Conservation (phyloP, 2,329 filamentous ascomycete species). For the Colletotrichum cordylinicola region DNA sequence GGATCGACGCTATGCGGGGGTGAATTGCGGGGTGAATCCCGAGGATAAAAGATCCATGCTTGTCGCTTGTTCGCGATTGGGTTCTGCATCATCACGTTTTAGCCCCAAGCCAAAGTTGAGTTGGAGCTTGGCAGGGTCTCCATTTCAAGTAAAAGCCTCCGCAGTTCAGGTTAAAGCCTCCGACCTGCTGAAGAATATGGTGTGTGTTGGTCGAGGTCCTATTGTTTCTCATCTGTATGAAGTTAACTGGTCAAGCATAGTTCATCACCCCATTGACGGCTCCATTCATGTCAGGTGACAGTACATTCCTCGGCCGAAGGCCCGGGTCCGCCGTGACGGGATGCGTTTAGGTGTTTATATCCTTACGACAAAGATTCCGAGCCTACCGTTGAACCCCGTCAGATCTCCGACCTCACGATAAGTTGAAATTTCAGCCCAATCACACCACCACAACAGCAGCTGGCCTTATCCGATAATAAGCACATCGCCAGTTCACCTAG, state of each 20-base stretch:
- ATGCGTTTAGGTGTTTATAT: background rate
- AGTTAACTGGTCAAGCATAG: background rate
- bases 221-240: background rate
- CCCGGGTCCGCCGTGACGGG: background rate
- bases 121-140: background rate
- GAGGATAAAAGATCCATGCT: background rate
- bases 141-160: background rate
- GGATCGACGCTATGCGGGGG: conserved; percentile 10
- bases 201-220: background rate
- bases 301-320: background rate
- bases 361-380: background rate
- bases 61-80: background rate
- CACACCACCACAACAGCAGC: background rate
- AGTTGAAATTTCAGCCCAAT: background rate
- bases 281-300: background rate
- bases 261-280: background rate
- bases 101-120: background rate
- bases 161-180: background rate
- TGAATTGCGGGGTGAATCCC: conserved; percentile 7
- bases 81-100: background rate
- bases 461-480: background rate
- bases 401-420: background rate
- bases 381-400: background rate
- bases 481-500: background rate
- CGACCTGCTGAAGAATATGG: background rate